Percentiles rank a stretch among this genome's conserved stretches.
Conservation (phyloP, 805 yeast species). For the Scheffersomyces ergatensis region DNA sequence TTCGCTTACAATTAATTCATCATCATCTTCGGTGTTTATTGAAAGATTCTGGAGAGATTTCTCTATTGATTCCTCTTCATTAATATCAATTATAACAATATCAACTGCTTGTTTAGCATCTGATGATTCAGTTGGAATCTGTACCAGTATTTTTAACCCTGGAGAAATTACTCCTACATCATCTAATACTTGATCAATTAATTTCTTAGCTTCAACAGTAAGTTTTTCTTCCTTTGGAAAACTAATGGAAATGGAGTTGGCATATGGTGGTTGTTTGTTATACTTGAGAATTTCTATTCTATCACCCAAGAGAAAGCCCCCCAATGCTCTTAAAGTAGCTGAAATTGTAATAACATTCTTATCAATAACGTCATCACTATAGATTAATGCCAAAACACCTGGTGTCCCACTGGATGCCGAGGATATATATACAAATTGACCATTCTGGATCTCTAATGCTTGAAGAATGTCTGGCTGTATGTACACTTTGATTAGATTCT, state of each 20-base stretch:
- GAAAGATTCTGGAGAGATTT: constrained; percentile 29
- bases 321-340: constrained; percentile 23
- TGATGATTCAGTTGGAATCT: background rate
- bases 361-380: constrained; percentile 29
- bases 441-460: constrained; percentile 44
- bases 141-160: constrained; percentile 34
- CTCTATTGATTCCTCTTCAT: constrained; percentile 29
- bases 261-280: constrained; percentile 45
- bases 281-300: constrained; percentile 45
- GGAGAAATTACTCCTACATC: constrained; percentile 64
- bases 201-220: constrained; percentile 12
- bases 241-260: constrained; percentile 7
- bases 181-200: constrained; percentile 39
- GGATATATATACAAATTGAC: constrained; percentile 44
- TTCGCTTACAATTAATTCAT: constrained; percentile 6
- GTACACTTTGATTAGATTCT: constrained; percentile 33
- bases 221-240: constrained; percentile 15
- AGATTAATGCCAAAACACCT: constrained; percentile 46
- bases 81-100: constrained; percentile 26
- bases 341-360: constrained; percentile 27
- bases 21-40: constrained; percentile 19
- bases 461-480: constrained; percentile 45
- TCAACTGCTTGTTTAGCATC: constrained; percentile 5
- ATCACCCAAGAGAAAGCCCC: constrained; percentile 48
- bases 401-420: constrained; percentile 40